phyloP scores from a whole-genome alignment of 805 yeast species.

The Myxozyma udenii region DNA sequence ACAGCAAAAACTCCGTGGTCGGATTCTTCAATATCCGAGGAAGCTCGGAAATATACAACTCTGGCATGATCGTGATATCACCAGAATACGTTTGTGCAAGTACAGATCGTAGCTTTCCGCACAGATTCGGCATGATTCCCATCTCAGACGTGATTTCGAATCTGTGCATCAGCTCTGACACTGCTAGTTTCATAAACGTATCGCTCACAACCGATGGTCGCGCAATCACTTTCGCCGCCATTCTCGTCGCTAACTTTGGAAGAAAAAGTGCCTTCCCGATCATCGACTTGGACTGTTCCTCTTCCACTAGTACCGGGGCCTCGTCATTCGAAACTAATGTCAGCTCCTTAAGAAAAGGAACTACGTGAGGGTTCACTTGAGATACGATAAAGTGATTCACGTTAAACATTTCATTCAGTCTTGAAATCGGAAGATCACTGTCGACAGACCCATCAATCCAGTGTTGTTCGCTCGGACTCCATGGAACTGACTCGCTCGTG shows the following conservation, averaged over 20 bases:
- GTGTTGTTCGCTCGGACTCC: slow-evolving; percentile 75
- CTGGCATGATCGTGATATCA: slow-evolving; percentile 88
- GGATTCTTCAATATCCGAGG: slow-evolving; percentile 74
- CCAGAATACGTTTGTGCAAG: slow-evolving; percentile 88
- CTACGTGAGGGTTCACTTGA: slow-evolving; percentile 95
- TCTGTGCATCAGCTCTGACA: slow-evolving; percentile 74
- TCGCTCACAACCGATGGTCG: slow-evolving; percentile 15
- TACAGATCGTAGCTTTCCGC: slow-evolving; percentile 71
- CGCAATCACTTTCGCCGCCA: slow-evolving; percentile 3
- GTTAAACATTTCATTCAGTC: slow-evolving; percentile 93
- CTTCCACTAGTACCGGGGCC: neutral
- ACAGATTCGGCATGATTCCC: slow-evolving; percentile 69
- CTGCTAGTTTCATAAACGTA: slow-evolving; percentile 38
- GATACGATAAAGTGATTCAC: slow-evolving; percentile 97
- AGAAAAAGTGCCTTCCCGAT: neutral
- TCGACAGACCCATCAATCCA: slow-evolving; percentile 97
- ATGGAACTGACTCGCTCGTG: slow-evolving; percentile 70
- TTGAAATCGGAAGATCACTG: slow-evolving; percentile 84
- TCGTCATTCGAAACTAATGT: neutral
- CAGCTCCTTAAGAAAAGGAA: slow-evolving; percentile 58
- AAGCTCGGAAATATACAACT: slow-evolving; percentile 56
- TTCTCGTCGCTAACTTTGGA: neutral
- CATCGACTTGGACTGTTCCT: neutral
- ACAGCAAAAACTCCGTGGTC: slow-evolving; percentile 65
- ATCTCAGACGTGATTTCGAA: slow-evolving; percentile 69